Evolutionary conservation across 805 yeast species (phyloP), one percentile per base, ranked within the genome.

Genomic region (Wickerhamomyces tratensis): DNA sequence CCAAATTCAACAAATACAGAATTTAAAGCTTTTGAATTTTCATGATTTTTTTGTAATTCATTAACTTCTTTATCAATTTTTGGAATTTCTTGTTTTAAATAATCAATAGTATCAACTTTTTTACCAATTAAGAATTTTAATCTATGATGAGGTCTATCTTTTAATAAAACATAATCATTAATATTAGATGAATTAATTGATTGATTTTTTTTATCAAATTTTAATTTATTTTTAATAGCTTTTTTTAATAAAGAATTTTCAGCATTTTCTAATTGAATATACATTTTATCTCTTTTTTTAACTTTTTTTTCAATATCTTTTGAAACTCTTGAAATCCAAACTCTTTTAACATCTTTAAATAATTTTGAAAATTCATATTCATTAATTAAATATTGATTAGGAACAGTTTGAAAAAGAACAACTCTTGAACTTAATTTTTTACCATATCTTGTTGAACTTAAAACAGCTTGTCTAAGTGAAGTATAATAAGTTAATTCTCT

Each of bases 401-500:
- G 93, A 6, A 88, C 91, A 8, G 85, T 76, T 63, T 85, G 95
- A 61, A 89, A 79, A 40, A 91, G 68, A 2, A 91, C 86, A 2
- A 91, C 83, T 59, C 95, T 77, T 11, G 91, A 82, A 13, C 91
- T 74, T 34, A 85, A 61, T 51, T 77, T 79, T 45, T 73, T 71
- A 36, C 94, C 84, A 58, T 86, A 86, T 47, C 78, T 72, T 15
- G 96, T 95, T 9, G 95, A 76, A 2, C 96, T 72, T 43, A 87
- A 65, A 3, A 79, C 85, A 9, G 88, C 89, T 53, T 78, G 77
- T 51, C 94, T 76, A 52, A 86, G 65, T 4, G 93, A 80, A 44
- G 80, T 74, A 64, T 79, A 91, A 61, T 79, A 86, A 47, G 74
- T 75, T 51, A 88, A 66, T 62, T 91, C 98, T 46, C 97, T 71